These are phyloP conservation scores for Sonneratia caseolaris DNA, from an alignment of 345 rosid species.

Conservation along the genomic window DNA sequence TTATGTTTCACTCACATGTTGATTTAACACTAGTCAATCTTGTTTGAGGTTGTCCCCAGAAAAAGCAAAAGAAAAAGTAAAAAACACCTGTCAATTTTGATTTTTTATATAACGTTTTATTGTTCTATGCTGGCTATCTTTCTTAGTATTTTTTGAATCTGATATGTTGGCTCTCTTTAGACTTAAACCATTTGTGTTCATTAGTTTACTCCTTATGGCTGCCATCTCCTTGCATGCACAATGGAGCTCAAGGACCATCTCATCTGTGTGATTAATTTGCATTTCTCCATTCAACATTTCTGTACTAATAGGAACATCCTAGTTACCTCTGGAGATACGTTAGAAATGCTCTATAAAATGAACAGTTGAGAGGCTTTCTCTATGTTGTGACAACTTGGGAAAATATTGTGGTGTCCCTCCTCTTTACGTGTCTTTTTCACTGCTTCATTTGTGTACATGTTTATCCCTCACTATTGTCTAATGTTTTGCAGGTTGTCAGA, in stretches of 20 bases:
- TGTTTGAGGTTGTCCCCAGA: too few relatives aligned
- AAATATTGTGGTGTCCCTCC: neutral
- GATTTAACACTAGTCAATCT: neutral
- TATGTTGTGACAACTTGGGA: neutral
- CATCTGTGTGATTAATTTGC: neutral
- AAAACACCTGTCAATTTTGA: neutral
- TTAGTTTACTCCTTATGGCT: neutral
- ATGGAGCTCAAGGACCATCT: neutral
- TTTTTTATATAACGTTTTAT: neutral
- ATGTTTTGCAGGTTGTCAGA: conserved; percentile 66
- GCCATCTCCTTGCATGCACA: neutral
- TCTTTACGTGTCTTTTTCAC: neutral
- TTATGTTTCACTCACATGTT: neutral
- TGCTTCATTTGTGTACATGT: neutral
- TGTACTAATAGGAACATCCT: too few relatives aligned
- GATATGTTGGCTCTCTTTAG: neutral
- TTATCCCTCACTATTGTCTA: neutral
- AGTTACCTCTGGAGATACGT: neutral
- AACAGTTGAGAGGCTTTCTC: neutral
- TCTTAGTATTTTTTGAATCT: neutral
- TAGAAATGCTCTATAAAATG: neutral
- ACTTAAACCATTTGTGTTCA: neutral
- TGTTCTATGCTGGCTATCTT: neutral
- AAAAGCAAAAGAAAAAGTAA: too few relatives aligned
- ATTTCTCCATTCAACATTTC: neutral